Percentiles rank a stretch among this genome's conserved stretches.
phyloP scores from a whole-genome alignment of 768 basidiomycete genomes.

The Epithele typhae region DNA sequence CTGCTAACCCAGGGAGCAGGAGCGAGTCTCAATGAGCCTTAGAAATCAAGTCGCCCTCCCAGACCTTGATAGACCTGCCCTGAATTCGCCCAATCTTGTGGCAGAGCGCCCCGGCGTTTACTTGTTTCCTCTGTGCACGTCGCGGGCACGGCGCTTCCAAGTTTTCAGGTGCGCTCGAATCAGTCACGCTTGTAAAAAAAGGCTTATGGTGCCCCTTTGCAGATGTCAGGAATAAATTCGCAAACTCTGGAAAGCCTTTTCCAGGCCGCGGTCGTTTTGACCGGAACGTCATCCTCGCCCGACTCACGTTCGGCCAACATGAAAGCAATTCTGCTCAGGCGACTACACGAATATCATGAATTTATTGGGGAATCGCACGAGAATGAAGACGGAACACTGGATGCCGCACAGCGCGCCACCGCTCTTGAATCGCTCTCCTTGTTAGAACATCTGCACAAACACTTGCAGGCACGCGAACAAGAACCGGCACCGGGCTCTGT shows the following conservation, averaged over 20 bases:
- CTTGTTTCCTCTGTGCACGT: too few species aligned
- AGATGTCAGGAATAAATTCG: background rate
- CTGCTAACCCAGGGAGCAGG: too few species aligned
- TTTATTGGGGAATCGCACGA: background rate
- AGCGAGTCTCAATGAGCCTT: too few species aligned
- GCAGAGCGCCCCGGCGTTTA: too few species aligned
- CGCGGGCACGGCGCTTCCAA: too few species aligned
- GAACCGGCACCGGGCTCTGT: background rate
- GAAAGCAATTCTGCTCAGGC: conserved; percentile 15
- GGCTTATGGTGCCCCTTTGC: too few species aligned
- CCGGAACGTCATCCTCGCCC: conserved; percentile 12
- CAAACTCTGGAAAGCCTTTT: conserved; percentile 4
- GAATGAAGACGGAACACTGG: conserved; percentile 21
- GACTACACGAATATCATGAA: conserved; percentile 16
- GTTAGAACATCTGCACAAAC: conserved; percentile 42
- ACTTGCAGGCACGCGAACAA: too few species aligned
- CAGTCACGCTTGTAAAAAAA: too few species aligned
- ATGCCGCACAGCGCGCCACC: conserved; percentile 47
- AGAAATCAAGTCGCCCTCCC: too few species aligned
- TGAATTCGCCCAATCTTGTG: too few species aligned
- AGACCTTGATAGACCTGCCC: too few species aligned
- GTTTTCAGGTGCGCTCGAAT: too few species aligned
- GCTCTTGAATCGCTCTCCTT: conserved; percentile 52
- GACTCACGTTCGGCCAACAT: conserved; percentile 15
- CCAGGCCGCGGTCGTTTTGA: conserved; percentile 14